Conservation (phyloP, 805 yeast genomes). For the Saturnispora saitoi region DNA sequence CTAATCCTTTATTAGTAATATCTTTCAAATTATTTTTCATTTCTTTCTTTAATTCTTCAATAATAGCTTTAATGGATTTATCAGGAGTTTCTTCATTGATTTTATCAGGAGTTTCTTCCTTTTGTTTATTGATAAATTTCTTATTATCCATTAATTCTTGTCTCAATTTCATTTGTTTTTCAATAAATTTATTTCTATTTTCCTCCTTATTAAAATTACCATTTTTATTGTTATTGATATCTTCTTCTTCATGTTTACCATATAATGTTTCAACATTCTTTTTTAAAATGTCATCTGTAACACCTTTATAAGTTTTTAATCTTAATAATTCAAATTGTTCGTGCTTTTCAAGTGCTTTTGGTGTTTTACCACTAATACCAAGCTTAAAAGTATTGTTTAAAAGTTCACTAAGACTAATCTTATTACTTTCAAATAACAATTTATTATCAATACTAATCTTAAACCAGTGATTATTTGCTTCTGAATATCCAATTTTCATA, state of each 20-base stretch:
- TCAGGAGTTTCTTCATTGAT: too few species aligned
- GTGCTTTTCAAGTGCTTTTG: constrained; percentile 26
- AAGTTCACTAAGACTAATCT: constrained; percentile 36
- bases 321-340: constrained; percentile 62
- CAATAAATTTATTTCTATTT: background rate
- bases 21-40: background rate
- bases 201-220: background rate
- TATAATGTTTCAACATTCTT: constrained; percentile 21
- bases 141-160: background rate
- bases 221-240: background rate
- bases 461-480: constrained; percentile 20
- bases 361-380: constrained; percentile 47
- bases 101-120: background rate
- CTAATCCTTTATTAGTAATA: background rate
- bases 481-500: constrained; percentile 52
- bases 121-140: background rate
- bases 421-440: constrained; percentile 57
- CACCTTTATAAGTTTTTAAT: constrained; percentile 45
- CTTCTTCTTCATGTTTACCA: constrained; percentile 18
- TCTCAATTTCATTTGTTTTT: background rate
- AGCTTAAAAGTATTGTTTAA: constrained; percentile 31
- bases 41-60: background rate
- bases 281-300: constrained; percentile 24
- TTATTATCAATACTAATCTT: constrained; percentile 68
- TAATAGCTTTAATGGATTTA: background rate